Percentiles rank a stretch among this genome's conserved stretches.
Evolutionary conservation across 2,329 filamentous ascomycete genomes (phyloP).

Genomic region (Pseudofabraea citricarpa): DNA sequence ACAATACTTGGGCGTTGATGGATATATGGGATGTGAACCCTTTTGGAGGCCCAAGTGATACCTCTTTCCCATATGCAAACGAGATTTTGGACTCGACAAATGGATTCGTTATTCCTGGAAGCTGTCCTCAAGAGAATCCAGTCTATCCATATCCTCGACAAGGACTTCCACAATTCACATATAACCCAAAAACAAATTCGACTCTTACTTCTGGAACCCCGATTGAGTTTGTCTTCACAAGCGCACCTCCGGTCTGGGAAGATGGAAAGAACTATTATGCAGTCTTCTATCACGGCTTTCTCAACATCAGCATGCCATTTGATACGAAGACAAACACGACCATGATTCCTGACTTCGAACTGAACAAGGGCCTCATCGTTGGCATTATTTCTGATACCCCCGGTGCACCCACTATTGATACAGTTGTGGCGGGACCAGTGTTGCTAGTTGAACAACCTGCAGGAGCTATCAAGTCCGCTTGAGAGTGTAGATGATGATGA

Average conservation of each 20-base stretch:
- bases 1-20: slow-evolving; percentile 37
- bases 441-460: slow-evolving; percentile 32
- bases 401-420: slow-evolving; percentile 32
- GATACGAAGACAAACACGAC: slow-evolving; percentile 29
- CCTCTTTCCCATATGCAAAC: slow-evolving; percentile 37
- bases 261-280: slow-evolving; percentile 32
- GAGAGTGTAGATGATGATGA: too few species aligned
- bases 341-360: slow-evolving; percentile 31
- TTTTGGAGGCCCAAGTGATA: slow-evolving; percentile 36
- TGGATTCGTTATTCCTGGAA: slow-evolving; percentile 25
- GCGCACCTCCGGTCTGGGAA: slow-evolving; percentile 22
- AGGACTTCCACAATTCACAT: slow-evolving; percentile 28
- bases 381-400: slow-evolving; percentile 31
- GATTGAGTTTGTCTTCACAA: slow-evolving; percentile 28
- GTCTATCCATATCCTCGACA: slow-evolving; percentile 33
- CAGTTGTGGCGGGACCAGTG: slow-evolving; percentile 34
- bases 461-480: slow-evolving; percentile 16
- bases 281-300: slow-evolving; percentile 35
- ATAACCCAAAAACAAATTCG: slow-evolving; percentile 20
- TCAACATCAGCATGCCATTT: slow-evolving; percentile 32
- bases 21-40: slow-evolving; percentile 35
- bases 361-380: slow-evolving; percentile 31
- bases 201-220: slow-evolving; percentile 27
- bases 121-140: slow-evolving; percentile 32
- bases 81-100: slow-evolving; percentile 35